Conservation (phyloP, 2,329 filamentous ascomycete genomes). For the Lecanosticta acicola region DNA sequence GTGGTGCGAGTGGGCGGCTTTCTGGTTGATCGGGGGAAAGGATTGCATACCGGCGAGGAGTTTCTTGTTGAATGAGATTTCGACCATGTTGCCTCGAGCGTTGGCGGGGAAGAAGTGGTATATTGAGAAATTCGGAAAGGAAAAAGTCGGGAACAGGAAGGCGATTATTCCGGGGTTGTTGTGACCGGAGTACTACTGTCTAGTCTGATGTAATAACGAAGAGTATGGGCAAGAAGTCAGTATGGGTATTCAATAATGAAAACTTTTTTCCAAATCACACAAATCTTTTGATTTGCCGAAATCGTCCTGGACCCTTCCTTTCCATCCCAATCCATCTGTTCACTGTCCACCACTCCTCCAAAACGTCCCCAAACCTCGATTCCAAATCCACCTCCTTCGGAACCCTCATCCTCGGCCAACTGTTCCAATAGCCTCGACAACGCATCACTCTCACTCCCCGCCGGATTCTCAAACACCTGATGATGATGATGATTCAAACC, state of each 20-base stretch:
- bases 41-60: slow-evolving; percentile 67
- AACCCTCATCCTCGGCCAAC: slow-evolving; percentile 73
- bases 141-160: slow-evolving; percentile 68
- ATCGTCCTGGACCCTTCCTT: not conserved
- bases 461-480: slow-evolving; percentile 35
- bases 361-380: slow-evolving; percentile 60
- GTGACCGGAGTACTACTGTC: too few relatives aligned
- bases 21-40: slow-evolving; percentile 66
- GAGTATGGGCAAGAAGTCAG: too few relatives aligned
- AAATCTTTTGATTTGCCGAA: too few relatives aligned
- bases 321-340: not conserved
- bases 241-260: too few relatives aligned
- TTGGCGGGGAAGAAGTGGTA: slow-evolving; percentile 82
- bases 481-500: too few relatives aligned
- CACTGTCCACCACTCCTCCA: not conserved
- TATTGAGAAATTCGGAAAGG: slow-evolving; percentile 75
- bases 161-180: slow-evolving; percentile 62
- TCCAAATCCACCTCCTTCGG: slow-evolving; percentile 52
- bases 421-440: slow-evolving; percentile 76
- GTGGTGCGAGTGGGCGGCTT: slow-evolving; percentile 94
- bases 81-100: slow-evolving; percentile 85
- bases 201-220: too few relatives aligned
- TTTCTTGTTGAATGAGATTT: slow-evolving; percentile 80
- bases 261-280: too few relatives aligned
- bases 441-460: slow-evolving; percentile 64